Percentiles rank a stretch among this genome's conserved stretches.
phyloP scores from a whole-genome alignment of 129 eudicot genomes.

The Centaurea solstitialis region DNA sequence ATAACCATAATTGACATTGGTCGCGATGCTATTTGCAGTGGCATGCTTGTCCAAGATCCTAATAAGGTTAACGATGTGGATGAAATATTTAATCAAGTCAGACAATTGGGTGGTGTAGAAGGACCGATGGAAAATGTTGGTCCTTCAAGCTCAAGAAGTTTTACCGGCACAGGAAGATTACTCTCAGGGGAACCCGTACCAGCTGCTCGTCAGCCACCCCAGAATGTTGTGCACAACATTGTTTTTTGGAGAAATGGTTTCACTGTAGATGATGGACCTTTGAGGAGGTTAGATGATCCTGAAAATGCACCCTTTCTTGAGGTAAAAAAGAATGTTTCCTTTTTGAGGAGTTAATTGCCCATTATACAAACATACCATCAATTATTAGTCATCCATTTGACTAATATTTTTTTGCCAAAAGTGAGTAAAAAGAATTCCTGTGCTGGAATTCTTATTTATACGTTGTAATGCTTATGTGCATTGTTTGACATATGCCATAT shows the following conservation, averaged over 20 bases:
- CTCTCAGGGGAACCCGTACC: slow-evolving; percentile 67
- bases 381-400: too few relatives aligned
- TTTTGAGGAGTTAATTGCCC: not conserved
- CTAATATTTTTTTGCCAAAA: too few relatives aligned
- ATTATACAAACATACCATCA: not conserved
- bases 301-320: slow-evolving; percentile 85
- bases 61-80: slow-evolving; percentile 76
- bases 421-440: too few relatives aligned
- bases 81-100: slow-evolving; percentile 86
- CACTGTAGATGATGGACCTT: slow-evolving; percentile 86
- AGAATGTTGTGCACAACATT: slow-evolving; percentile 76
- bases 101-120: slow-evolving; percentile 81
- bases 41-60: slow-evolving; percentile 98
- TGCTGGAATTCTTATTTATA: too few relatives aligned
- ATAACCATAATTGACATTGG: slow-evolving; percentile 8
- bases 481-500: too few relatives aligned
- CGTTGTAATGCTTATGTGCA: too few relatives aligned
- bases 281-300: slow-evolving; percentile 96
- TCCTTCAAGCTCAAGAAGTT: slow-evolving; percentile 85
- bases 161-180: slow-evolving; percentile 83
- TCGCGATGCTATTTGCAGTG: slow-evolving; percentile 50
- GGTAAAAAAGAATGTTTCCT: slow-evolving; percentile 34
- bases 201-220: slow-evolving; percentile 73
- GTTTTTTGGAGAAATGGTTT: slow-evolving; percentile 96
- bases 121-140: slow-evolving; percentile 66